Evolutionary conservation across 2,329 filamentous ascomycete species (phyloP).

Genomic region (Xylariaceae sp.): DNA sequence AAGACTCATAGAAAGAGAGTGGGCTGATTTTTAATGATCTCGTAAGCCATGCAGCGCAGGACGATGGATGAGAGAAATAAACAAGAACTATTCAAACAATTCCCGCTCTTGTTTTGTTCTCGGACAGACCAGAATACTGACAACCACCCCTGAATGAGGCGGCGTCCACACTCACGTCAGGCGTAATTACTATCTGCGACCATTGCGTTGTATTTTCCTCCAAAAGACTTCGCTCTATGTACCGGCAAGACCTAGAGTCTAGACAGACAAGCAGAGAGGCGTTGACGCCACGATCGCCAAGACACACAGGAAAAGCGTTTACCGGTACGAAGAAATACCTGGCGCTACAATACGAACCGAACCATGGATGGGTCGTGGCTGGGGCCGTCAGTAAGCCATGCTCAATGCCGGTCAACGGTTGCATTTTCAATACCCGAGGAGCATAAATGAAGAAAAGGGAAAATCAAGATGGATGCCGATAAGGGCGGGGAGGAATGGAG

Average conservation of each 20-base stretch:
- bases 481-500: not conserved
- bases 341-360: not conserved
- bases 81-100: too few relatives aligned
- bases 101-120: too few relatives aligned
- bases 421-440: not conserved
- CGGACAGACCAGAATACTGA: not conserved
- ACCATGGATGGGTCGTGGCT: not conserved
- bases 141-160: not conserved
- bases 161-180: not conserved
- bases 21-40: too few relatives aligned
- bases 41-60: too few relatives aligned
- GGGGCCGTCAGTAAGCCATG: not conserved
- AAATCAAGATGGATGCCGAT: not conserved
- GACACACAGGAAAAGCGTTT: not conserved
- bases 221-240: not conserved
- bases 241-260: not conserved
- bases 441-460: not conserved
- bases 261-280: not conserved
- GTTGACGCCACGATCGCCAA: slow-evolving; percentile 12
- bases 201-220: not conserved
- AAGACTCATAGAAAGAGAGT: too few relatives aligned
- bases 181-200: not conserved
- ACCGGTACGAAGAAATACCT: not conserved
- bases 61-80: too few relatives aligned
- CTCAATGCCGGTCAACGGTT: slow-evolving; percentile 12